Conservation (phyloP, 257 asterid genomes). For the Forsythia suspensa region DNA sequence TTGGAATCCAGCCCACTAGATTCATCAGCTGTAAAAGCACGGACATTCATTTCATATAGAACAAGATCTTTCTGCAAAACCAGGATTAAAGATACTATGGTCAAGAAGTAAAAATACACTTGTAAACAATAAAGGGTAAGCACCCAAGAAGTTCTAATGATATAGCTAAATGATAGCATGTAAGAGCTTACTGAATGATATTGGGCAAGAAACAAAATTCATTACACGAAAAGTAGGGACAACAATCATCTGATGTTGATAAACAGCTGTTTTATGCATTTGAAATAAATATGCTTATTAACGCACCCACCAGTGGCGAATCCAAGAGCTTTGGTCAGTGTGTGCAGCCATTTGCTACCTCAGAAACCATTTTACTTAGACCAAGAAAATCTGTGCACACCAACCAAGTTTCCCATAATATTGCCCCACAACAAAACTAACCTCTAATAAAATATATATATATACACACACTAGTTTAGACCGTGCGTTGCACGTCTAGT, state of each 20-base stretch:
- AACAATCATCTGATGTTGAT: background rate
- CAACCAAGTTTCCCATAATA: background rate
- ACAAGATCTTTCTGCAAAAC: conserved; percentile 86
- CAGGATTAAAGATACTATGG: conserved; percentile 14
- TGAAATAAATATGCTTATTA: background rate
- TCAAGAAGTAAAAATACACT: conserved; percentile 3
- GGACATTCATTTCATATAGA: conserved; percentile 94
- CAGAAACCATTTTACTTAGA: background rate
- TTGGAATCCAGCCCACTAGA: conserved; percentile 76
- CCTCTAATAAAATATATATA: background rate
- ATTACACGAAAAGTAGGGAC: background rate
- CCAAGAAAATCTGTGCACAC: background rate
- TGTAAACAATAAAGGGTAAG: background rate
- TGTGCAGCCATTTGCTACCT: background rate
- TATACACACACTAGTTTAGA: too few relatives aligned
- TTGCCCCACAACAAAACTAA: background rate
- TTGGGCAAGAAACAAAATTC: background rate
- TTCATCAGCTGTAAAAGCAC: conserved; percentile 88
- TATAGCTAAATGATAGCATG: background rate
- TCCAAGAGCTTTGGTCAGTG: background rate
- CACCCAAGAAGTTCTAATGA: background rate
- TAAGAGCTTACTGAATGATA: background rate
- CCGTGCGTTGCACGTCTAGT: too few relatives aligned
- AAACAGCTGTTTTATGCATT: background rate
- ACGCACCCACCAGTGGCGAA: background rate